Percentiles rank a stretch among this genome's conserved stretches.
Conservation (phyloP, 805 yeast species). For the Ogataea trehaloabstinens region DNA sequence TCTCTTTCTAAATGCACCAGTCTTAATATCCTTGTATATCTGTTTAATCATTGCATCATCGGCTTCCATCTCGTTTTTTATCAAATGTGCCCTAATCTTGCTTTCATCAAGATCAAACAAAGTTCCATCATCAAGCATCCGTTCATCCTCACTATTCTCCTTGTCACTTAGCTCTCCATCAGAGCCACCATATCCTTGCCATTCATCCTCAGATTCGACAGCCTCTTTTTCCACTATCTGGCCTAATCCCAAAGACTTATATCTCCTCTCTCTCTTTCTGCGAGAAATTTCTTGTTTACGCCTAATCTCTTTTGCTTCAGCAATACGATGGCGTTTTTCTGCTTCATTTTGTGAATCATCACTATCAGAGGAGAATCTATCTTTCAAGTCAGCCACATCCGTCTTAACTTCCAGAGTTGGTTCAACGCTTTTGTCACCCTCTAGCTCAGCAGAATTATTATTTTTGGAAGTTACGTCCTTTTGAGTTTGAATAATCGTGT, state of each 20-base stretch:
- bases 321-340: slow-evolving; percentile 28
- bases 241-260: slow-evolving; percentile 57
- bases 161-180: slow-evolving; percentile 60
- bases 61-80: slow-evolving; percentile 56
- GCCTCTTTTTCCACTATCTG: slow-evolving; percentile 78
- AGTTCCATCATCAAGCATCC: slow-evolving; percentile 70
- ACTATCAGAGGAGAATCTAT: slow-evolving; percentile 3
- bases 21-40: slow-evolving; percentile 67
- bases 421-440: background rate
- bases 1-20: slow-evolving; percentile 64
- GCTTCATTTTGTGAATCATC: slow-evolving; percentile 19
- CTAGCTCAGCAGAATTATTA: background rate
- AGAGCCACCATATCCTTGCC: slow-evolving; percentile 75
- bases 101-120: slow-evolving; percentile 55
- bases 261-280: slow-evolving; percentile 41
- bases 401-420: background rate
- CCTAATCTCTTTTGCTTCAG: slow-evolving; percentile 23
- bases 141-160: slow-evolving; percentile 74
- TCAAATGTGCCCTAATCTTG: slow-evolving; percentile 54
- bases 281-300: slow-evolving; percentile 22
- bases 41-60: slow-evolving; percentile 65
- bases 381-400: background rate
- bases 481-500: slow-evolving; percentile 15
- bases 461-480: slow-evolving; percentile 2
- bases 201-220: slow-evolving; percentile 86